Base-by-base conservation (phyloP, 2,329 filamentous ascomycete species). In the Stagonosporopsis chrysanthemi region DNA sequence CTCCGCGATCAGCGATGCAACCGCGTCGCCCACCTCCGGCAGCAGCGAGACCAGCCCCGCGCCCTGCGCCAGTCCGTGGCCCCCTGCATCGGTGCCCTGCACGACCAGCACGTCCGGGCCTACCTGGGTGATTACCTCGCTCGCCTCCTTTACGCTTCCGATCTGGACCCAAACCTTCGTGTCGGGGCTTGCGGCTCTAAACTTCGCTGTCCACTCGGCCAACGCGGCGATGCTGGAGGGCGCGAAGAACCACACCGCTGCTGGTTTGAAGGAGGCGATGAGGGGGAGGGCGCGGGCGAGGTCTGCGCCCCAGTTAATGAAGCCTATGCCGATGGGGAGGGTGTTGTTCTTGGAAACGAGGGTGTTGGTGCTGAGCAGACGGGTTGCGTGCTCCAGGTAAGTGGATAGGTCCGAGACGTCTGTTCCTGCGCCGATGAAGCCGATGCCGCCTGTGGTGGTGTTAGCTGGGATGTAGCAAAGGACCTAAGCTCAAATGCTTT, bases 221-320 rank as follows among this genome's bases (percentile, higher is more conserved):
- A 76, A 71, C 24, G 78, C 75, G 17, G 78, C 68, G 19, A 75
- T 17, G 15, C 79, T 71, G 2, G 78, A 74, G 1, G 86, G 86
- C 1, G 87, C 88, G 66, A 90, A 90, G 9, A 90, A 80, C 88
- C 88, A 90, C 1, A 89, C 78, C 0, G 86, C 87, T 0, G 81
- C 82, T 1, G 87, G 86, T 1, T 76, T 77, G 68, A 85, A 82
- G 58, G 79, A 76, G 28, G 69, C 67, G 6, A 91, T 72, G 6
- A 89, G 62, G 0, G 83, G 82, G 1, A 85, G 67, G 0, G 79
- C 79, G 6, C 78, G 74, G 42, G 83, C 77, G 52, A 85, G 63
- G 6, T 77, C 70, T 2, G 72, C 69, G 5, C 75, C 69, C 72
- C 78, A 85, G 15, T 84, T 82, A 44, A 90, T 78, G 71, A 90